phyloP scores from a whole-genome alignment of 257 asterid species.

The Solanum paucissectum region DNA sequence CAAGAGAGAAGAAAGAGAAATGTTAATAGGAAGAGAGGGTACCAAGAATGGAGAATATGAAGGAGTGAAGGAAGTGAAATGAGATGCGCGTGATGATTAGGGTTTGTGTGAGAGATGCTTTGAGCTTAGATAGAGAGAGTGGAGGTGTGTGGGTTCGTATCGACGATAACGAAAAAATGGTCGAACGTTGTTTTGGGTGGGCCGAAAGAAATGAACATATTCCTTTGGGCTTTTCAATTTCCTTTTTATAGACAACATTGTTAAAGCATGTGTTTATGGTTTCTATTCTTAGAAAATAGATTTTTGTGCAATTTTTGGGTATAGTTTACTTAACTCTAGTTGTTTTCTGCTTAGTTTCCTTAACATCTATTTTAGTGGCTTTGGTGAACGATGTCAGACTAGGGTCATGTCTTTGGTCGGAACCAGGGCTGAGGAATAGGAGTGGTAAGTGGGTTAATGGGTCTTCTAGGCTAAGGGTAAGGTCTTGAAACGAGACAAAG shows the following conservation, averaged over 20 bases:
- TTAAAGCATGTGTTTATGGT: background rate
- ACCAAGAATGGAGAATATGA: background rate
- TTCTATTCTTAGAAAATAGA: background rate
- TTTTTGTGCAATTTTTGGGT: background rate
- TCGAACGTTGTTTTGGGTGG: background rate
- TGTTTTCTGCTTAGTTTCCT: background rate
- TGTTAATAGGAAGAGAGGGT: background rate
- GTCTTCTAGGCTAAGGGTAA: background rate
- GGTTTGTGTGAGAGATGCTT: slow-evolving; percentile 4
- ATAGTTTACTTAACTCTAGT: background rate
- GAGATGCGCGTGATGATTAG: slow-evolving; percentile 6
- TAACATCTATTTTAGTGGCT: background rate
- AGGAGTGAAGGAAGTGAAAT: slow-evolving; percentile 1
- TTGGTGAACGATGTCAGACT: background rate
- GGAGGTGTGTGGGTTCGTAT: background rate
- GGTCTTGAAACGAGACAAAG: background rate
- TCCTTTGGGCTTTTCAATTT: background rate
- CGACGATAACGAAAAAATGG: background rate
- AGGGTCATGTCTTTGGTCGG: background rate
- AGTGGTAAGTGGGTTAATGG: background rate
- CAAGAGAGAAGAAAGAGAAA: background rate
- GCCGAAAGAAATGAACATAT: background rate
- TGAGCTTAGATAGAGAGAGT: background rate
- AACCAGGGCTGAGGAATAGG: background rate
- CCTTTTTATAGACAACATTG: background rate